Percentiles rank a stretch among this genome's conserved stretches.
Evolutionary conservation across 2,329 filamentous ascomycete species (phyloP).

Genomic region (Neodidymelliopsis sp.): DNA sequence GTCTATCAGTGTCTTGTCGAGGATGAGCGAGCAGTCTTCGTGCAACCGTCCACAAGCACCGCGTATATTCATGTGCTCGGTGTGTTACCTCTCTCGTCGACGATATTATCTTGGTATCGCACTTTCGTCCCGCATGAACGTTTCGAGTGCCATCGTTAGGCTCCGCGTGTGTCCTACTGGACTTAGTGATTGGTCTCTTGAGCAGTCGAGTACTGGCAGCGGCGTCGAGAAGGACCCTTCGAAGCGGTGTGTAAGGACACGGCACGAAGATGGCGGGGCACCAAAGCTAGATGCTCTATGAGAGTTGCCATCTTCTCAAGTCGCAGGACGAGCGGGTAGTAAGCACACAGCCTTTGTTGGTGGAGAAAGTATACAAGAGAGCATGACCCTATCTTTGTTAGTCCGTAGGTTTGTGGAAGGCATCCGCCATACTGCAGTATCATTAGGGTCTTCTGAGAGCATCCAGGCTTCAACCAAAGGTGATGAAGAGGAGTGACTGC

Average conservation of each 20-base stretch:
- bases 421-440: no score
- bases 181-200: constrained; percentile 31
- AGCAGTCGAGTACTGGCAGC: constrained; percentile 26
- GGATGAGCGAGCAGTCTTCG: background rate
- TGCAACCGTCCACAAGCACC: constrained; percentile 15
- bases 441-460: no score
- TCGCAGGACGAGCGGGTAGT: no score
- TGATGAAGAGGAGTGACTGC: no score
- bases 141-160: constrained; percentile 27
- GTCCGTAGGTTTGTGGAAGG: no score
- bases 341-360: no score
- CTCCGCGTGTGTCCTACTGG: constrained; percentile 20
- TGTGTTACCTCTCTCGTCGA: background rate
- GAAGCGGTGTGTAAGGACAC: constrained; percentile 20
- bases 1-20: background rate
- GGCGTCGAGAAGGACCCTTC: constrained; percentile 26
- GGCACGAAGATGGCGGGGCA: constrained; percentile 23
- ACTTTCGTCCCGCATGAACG: constrained; percentile 32
- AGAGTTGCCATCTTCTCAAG: constrained; percentile 10
- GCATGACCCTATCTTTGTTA: no score
- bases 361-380: no score
- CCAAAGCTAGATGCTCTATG: constrained; percentile 10
- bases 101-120: constrained; percentile 14
- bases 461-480: no score
- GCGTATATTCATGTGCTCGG: constrained; percentile 10